Evolutionary conservation across 305 asterid species (phyloP).

Genomic region (Fraxinus paxiana): DNA sequence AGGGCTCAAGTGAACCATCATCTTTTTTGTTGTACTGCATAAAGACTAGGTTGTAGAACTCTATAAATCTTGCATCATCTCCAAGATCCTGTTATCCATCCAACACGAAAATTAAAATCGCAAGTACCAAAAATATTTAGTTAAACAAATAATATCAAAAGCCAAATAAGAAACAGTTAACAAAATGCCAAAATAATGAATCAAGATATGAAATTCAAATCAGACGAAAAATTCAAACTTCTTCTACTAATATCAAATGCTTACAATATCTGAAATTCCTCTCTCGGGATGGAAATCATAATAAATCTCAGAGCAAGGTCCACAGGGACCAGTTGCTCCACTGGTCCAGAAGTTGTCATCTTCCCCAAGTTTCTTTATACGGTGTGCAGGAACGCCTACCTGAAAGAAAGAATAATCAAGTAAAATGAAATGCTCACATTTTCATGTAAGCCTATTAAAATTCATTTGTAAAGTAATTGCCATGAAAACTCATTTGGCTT

Average conservation of each 20-base stretch:
- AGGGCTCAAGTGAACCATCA: slow-evolving; percentile 94
- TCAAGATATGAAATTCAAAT: slow-evolving; percentile 1
- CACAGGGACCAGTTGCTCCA: slow-evolving; percentile 93
- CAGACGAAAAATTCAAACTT: background rate
- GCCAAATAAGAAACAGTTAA: slow-evolving; percentile 4
- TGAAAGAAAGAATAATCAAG: slow-evolving; percentile 32
- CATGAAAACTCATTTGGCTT: background rate
- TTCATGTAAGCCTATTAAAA: background rate
- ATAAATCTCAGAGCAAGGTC: slow-evolving; percentile 93
- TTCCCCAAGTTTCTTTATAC: slow-evolving; percentile 76
- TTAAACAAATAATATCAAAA: background rate
- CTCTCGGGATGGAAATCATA: slow-evolving; percentile 87
- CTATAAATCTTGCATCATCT: slow-evolving; percentile 91
- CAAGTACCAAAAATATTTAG: background rate
- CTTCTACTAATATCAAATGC: slow-evolving; percentile 23
- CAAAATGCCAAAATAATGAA: slow-evolving; percentile 9
- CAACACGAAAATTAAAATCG: slow-evolving; percentile 13
- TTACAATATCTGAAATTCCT: slow-evolving; percentile 66
- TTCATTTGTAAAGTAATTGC: background rate
- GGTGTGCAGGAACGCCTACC: slow-evolving; percentile 76
- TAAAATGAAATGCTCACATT: background rate
- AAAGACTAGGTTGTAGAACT: slow-evolving; percentile 93
- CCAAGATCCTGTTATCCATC: slow-evolving; percentile 69
- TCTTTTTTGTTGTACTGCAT: slow-evolving; percentile 90
- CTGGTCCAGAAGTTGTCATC: slow-evolving; percentile 98